Base-by-base conservation (phyloP, 2,329 filamentous ascomycete species). In the Monosporascus sp. region DNA sequence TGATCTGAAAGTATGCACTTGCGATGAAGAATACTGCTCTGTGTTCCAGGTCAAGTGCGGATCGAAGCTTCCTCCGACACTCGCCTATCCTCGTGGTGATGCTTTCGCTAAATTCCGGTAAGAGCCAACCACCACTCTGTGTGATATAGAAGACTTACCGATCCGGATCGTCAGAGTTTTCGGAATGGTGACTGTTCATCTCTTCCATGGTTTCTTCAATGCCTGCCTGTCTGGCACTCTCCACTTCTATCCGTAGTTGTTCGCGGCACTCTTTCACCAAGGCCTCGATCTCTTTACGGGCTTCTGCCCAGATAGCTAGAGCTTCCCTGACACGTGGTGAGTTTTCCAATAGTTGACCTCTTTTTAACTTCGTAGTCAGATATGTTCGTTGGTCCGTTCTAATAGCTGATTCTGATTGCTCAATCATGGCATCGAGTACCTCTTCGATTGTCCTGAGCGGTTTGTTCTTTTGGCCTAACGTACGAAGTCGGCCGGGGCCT, bases 361-460 rank as follows among this genome's bases (percentile, higher is more conserved):
- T 78, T 17, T 79, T 80, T 45, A 96, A 73, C 56, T 82, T 83
- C 36, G 77, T 77, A 2, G 81, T 66, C 6, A 96, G 74, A 47
- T 86, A 76, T 2, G 77, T 73, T 50, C 90, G 82, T 63, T 94
- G 86, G 53, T 93, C 85, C 0, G 78, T 71, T 49, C 85, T 81
- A 52, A 93, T 80, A 1, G 72, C 67, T 6, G 74, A 75, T 53
- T 93, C 88, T 44, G 87, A 91, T 63, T 93, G 85, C 51, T 96
- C 90, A 53, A 97, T 86, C 93, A 99, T 97, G 5, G 86, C 84
- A 58, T 90, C 86, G 11, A 99, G 75, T 1, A 97, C 93, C 68
- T 97, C 89, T 18, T 85, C 82, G 2, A 96, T 86, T 0, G 92
- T 95, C 14, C 89, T 81, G 58, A 97, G 76, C 0, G 89, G 86